Evolutionary conservation across 805 yeast genomes (phyloP).

Genomic region (Wickerhamomyces bovis): DNA sequence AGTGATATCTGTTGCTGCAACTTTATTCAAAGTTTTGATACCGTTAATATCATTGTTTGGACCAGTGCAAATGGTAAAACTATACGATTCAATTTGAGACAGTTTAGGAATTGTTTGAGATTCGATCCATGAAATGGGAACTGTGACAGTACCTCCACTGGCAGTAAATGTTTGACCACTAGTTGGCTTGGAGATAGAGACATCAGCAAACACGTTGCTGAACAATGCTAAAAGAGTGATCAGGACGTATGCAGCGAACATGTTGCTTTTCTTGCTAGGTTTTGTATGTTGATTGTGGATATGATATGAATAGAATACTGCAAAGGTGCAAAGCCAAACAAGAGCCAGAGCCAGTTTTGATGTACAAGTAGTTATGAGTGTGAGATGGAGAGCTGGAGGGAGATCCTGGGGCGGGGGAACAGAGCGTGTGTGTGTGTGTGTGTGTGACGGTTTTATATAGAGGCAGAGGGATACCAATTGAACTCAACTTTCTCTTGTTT

Average conservation of each 20-base stretch:
- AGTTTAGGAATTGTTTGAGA: slow-evolving; percentile 45
- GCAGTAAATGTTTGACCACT: slow-evolving; percentile 15
- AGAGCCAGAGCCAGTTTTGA: background rate
- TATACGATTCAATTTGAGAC: slow-evolving; percentile 34
- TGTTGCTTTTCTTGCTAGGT: no score
- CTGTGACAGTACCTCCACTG: slow-evolving; percentile 21
- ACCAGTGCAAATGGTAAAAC: slow-evolving; percentile 68
- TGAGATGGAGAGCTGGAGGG: no score
- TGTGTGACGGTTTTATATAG: no score
- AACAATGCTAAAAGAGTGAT: background rate
- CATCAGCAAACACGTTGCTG: slow-evolving; percentile 15
- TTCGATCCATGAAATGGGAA: slow-evolving; percentile 46
- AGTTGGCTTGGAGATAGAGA: slow-evolving; percentile 24
- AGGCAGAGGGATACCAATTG: no score
- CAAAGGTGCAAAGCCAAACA: background rate
- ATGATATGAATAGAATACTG: background rate
- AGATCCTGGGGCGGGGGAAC: no score
- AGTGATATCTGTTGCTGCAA: slow-evolving; percentile 27
- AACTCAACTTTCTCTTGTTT: no score
- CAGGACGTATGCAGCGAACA: background rate
- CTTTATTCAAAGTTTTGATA: slow-evolving; percentile 25
- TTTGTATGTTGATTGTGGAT: no score
- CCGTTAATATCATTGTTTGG: slow-evolving; percentile 44
- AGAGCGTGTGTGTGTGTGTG: no score
- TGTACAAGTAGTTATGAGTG: no score